These are phyloP conservation scores for Suhomyces terraborum DNA, from an alignment of 1,139 yeast genomes.

Conservation along the genomic window DNA sequence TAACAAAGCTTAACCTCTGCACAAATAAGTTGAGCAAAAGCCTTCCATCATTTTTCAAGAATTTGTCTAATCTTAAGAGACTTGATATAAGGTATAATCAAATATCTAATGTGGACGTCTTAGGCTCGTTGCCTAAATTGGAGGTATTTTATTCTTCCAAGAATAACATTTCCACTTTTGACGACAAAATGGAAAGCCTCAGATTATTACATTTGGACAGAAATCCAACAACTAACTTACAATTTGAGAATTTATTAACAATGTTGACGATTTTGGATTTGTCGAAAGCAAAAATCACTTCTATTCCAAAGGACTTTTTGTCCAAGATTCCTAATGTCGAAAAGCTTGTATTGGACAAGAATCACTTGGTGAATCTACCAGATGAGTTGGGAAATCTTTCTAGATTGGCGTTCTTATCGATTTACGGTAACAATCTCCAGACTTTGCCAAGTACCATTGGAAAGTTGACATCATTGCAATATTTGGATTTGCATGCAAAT, in stretches of 20 bases:
- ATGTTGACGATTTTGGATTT: constrained; percentile 73
- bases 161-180: constrained; percentile 73
- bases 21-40: constrained; percentile 66
- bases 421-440: constrained; percentile 74
- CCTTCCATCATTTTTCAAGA: constrained; percentile 56
- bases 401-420: constrained; percentile 65
- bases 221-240: constrained; percentile 76
- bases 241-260: constrained; percentile 56
- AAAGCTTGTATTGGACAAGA: constrained; percentile 74
- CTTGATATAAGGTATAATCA: constrained; percentile 79
- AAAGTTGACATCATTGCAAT: constrained; percentile 57
- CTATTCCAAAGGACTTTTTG: constrained; percentile 67
- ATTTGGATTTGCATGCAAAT: constrained; percentile 83
- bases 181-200: constrained; percentile 59
- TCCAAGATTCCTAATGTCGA: constrained; percentile 67
- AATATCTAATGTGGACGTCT: constrained; percentile 62
- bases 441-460: constrained; percentile 72
- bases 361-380: constrained; percentile 80
- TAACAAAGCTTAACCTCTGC: constrained; percentile 72
- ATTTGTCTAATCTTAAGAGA: constrained; percentile 61
- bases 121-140: constrained; percentile 63
- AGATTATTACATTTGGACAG: constrained; percentile 57
- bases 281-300: constrained; percentile 78
- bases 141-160: constrained; percentile 78
- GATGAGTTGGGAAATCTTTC: constrained; percentile 62